These are phyloP conservation scores for Colletotrichum tanaceti DNA, from an alignment of 2,329 filamentous ascomycete genomes.

Conservation along the genomic window DNA sequence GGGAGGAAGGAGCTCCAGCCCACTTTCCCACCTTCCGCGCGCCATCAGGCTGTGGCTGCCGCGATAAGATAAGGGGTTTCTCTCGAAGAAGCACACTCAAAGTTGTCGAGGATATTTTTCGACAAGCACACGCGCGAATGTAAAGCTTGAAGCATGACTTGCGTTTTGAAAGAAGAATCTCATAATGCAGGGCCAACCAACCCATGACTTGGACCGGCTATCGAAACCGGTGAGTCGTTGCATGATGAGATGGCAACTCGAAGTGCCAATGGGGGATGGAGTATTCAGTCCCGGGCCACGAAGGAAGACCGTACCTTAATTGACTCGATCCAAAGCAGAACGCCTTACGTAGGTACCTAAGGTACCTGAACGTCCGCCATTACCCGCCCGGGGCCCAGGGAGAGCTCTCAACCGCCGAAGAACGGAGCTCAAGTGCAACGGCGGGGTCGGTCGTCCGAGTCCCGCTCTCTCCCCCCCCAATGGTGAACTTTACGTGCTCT, in stretches of 20 bases:
- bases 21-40: conserved; percentile 16
- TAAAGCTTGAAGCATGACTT: background rate
- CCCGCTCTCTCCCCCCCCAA: conserved; percentile 3
- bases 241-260: background rate
- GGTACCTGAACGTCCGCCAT: conserved; percentile 18
- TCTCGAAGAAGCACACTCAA: conserved; percentile 12
- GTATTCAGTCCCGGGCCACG: background rate
- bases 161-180: too few species aligned
- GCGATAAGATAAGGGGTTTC: conserved; percentile 33
- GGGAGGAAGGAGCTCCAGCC: conserved; percentile 29
- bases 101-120: background rate
- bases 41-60: background rate
- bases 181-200: background rate
- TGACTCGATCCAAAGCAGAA: background rate
- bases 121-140: background rate
- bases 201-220: too few species aligned
- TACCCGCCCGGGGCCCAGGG: conserved; percentile 27
- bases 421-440: conserved; percentile 33
- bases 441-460: conserved; percentile 33
- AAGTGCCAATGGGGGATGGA: background rate
- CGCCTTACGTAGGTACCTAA: background rate
- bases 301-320: background rate
- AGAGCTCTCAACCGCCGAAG: conserved; percentile 31
- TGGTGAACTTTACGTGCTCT: conserved; percentile 7
- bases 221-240: too few species aligned